Base-by-base conservation (phyloP, 2,329 filamentous ascomycete species). In the Scleromitrula shiraiana region DNA sequence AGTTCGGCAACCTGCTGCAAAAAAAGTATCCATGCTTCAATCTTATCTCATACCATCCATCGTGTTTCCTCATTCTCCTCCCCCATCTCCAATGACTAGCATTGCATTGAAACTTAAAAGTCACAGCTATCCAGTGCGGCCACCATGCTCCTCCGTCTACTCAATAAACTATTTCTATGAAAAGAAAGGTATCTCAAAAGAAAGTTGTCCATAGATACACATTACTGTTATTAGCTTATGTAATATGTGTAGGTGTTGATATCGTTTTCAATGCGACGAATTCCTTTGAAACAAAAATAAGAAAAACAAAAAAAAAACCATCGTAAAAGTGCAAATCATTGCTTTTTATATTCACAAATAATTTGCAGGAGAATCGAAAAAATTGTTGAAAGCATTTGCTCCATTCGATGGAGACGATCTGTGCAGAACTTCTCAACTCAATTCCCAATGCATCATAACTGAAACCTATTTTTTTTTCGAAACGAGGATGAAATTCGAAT, bases 221-320 rank as follows among this genome's bases (percentile, higher is more conserved):
- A 48, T 42, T 48, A 48, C 38, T 51, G 39, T 44, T 46, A 46
- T 50, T 26, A 27, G 35, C 41, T 38, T 33, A 46, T 23, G 33
- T 36, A 38, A 35, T 29, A 33, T 42, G 43, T 42, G 38, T 29
- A 40, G n/a, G n/a, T n/a, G n/a, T 30, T 38, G 15, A 27, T 27
- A 27, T 48, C 24, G 27, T 14, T 20, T 36, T 38, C 10, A 19
- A 19, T n/a, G 17, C 35, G 19, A 29, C 49, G 41, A 39, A 48
- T 29, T 46, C 43, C 35, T 40, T 15, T 24, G 8, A n/a, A 15
- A 39, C 19, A 45, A 49, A n/a, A 51, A 50, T 41, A n/a, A 27
- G 23, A 46, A 40, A 27, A 32, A 30, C 7, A 32, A 27, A 3
- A 17, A 17, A 30, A 22, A 9, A 30, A 39, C 15, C 26, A 27